Percentiles rank a stretch among this genome's conserved stretches.
Evolutionary conservation across 805 yeast genomes (phyloP).

Genomic region (Barnettozyma sp.): DNA sequence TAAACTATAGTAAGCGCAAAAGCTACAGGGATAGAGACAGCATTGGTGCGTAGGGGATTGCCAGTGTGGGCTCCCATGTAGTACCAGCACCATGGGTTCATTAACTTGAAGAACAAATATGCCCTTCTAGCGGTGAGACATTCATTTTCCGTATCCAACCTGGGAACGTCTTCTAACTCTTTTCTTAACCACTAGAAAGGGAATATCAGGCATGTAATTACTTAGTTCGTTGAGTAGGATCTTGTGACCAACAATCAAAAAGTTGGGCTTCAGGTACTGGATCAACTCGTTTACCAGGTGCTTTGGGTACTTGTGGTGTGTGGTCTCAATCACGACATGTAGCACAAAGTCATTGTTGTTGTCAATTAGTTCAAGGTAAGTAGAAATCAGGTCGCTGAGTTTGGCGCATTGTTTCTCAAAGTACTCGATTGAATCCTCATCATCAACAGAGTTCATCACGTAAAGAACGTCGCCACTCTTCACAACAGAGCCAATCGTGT

Average conservation of each 20-base stretch:
- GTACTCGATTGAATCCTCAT: conserved; percentile 28
- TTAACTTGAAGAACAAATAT: too few relatives aligned
- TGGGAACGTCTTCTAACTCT: conserved; percentile 10
- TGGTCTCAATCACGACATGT: conserved; percentile 28
- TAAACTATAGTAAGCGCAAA: too few relatives aligned
- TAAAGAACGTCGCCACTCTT: conserved; percentile 79
- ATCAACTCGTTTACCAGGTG: conserved; percentile 32
- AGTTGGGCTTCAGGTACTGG: conserved; percentile 28
- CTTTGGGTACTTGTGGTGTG: conserved; percentile 34
- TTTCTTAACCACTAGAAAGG: conserved; percentile 21
- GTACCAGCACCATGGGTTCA: too few relatives aligned
- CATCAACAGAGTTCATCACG: conserved; percentile 48
- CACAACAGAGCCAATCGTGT: conserved; percentile 81
- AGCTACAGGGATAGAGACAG: too few relatives aligned
- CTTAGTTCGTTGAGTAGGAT: conserved; percentile 12
- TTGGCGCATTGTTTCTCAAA: conserved; percentile 13
- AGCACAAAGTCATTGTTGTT: conserved; percentile 16
- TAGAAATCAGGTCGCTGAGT: conserved; percentile 10
- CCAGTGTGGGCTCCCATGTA: too few relatives aligned
- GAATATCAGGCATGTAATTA: conserved; percentile 21
- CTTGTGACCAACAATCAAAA: conserved; percentile 18
- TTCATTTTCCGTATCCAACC: not conserved
- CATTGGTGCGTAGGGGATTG: too few relatives aligned
- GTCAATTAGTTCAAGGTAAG: conserved; percentile 12
- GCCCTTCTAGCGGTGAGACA: too few relatives aligned